Conservation (phyloP, 108 stramenopile species). For the Skeletonema marinoi region DNA sequence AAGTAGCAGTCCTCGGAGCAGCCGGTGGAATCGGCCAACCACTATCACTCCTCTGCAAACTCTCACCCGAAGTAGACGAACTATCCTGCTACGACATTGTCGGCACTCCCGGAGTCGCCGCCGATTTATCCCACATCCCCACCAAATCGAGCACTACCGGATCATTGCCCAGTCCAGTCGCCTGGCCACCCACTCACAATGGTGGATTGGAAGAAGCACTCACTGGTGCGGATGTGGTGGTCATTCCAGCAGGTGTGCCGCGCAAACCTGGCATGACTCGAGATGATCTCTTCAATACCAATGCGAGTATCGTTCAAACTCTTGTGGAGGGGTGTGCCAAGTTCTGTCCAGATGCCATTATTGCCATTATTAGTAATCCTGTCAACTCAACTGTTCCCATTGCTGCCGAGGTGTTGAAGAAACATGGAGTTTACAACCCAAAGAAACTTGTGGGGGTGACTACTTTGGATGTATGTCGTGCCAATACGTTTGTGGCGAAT, state of each 20-base stretch:
- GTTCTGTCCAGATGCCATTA: slow-evolving; percentile 93
- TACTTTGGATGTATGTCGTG: slow-evolving; percentile 98
- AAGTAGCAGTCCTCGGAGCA: slow-evolving; percentile 95
- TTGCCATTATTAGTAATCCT: slow-evolving; percentile 99
- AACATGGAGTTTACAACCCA: slow-evolving; percentile 93
- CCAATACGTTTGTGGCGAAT: slow-evolving; percentile 97
- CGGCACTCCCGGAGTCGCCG: slow-evolving; percentile 97
- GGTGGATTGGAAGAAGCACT: slow-evolving; percentile 79
- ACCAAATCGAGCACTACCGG: slow-evolving; percentile 66
- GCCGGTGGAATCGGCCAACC: slow-evolving; percentile 99
- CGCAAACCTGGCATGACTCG: slow-evolving; percentile 98
- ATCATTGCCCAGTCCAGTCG: slow-evolving; percentile 62
- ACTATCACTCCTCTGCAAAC: slow-evolving; percentile 95
- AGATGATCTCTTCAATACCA: slow-evolving; percentile 96
- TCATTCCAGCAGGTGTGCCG: slow-evolving; percentile 99
- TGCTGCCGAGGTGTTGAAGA: slow-evolving; percentile 97
- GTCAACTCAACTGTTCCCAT: slow-evolving; percentile 99
- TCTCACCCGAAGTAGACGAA: slow-evolving; percentile 80
- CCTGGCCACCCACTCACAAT: slow-evolving; percentile 75
- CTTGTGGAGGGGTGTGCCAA: slow-evolving; percentile 96
- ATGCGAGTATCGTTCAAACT: slow-evolving; percentile 94
- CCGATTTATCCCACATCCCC: slow-evolving; percentile 92
- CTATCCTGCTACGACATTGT: slow-evolving; percentile 91
- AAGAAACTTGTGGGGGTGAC: slow-evolving; percentile 97
- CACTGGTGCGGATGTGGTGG: slow-evolving; percentile 91